These are phyloP conservation scores for Phytophthora sojae DNA, from an alignment of 352 stramenopile species.

Conservation along the genomic window DNA sequence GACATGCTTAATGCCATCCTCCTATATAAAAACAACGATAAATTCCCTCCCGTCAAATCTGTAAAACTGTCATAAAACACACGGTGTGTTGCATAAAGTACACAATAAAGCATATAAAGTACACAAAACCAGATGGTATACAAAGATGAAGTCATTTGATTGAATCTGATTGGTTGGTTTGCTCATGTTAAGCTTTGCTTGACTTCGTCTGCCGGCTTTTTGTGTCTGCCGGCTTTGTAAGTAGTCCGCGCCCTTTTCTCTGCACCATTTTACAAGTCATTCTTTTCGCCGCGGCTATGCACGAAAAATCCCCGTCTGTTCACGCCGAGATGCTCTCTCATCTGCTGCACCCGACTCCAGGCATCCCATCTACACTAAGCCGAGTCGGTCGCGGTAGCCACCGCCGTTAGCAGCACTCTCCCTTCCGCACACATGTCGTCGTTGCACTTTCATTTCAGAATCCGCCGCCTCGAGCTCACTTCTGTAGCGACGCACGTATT, in stretches of 20 bases:
- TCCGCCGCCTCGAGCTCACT: constrained; percentile 15
- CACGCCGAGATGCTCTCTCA: constrained; percentile 23
- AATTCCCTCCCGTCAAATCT: too few species aligned
- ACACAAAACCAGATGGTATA: too few species aligned
- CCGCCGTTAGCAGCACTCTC: constrained; percentile 9
- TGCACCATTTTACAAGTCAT: constrained; percentile 29
- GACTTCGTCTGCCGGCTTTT: too few species aligned
- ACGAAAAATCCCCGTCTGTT: constrained; percentile 24
- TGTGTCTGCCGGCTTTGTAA: too few species aligned
- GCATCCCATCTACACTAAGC: background rate
- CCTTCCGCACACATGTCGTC: constrained; percentile 37
- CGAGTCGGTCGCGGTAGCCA: constrained; percentile 6
- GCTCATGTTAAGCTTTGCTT: too few species aligned
- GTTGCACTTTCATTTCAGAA: constrained; percentile 46
- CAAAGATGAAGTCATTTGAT: too few species aligned
- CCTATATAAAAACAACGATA: too few species aligned
- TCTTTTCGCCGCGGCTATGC: constrained; percentile 1
- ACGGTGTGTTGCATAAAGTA: too few species aligned
- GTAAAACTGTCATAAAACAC: too few species aligned
- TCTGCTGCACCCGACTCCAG: background rate
- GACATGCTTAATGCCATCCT: too few species aligned
- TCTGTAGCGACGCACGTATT: background rate
- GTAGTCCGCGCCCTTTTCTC: constrained; percentile 27
- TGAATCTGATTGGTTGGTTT: too few species aligned
- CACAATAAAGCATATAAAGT: too few species aligned